Evolutionary conservation across 257 asterid species (phyloP).

Genomic region (Nicotiana undulata): DNA sequence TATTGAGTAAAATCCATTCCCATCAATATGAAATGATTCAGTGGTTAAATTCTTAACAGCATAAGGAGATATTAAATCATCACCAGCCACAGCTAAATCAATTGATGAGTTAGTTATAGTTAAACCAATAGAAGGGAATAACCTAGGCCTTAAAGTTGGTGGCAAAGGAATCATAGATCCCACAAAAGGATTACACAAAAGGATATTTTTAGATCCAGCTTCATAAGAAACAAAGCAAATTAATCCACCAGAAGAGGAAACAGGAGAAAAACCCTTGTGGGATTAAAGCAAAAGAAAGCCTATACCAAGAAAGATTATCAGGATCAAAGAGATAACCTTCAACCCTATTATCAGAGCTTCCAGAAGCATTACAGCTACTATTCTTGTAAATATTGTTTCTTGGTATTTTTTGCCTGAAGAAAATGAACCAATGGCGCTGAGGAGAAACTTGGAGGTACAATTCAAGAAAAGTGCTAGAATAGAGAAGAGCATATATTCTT

Average conservation of each 20-base stretch:
- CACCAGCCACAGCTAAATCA: constrained; percentile 78
- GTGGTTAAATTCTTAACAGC: constrained; percentile 86
- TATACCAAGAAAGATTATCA: constrained; percentile 44
- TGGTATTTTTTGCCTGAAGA: constrained; percentile 50
- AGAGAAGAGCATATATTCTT: constrained; percentile 70
- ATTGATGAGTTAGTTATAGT: constrained; percentile 53
- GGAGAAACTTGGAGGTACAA: constrained; percentile 58
- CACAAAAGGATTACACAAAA: constrained; percentile 56
- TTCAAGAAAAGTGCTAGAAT: constrained; percentile 56
- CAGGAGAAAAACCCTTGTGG: constrained; percentile 78
- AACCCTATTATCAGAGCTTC: background rate
- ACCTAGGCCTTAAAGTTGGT: constrained; percentile 67
- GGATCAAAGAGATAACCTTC: constrained; percentile 82
- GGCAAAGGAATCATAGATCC: constrained; percentile 60
- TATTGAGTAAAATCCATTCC: constrained; percentile 78
- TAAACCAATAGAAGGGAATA: constrained; percentile 71
- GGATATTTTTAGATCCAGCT: constrained; percentile 64
- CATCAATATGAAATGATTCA: constrained; percentile 81
- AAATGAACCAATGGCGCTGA: constrained; percentile 61
- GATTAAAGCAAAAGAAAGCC: constrained; percentile 45
- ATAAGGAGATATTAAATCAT: constrained; percentile 78
- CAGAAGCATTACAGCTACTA: background rate
- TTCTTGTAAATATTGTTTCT: constrained; percentile 36
- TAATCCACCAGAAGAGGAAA: constrained; percentile 67
- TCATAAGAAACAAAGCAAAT: constrained; percentile 77